Evolutionary conservation across 129 eudicot genomes (phyloP).

Genomic region (Artemisia argyi): DNA sequence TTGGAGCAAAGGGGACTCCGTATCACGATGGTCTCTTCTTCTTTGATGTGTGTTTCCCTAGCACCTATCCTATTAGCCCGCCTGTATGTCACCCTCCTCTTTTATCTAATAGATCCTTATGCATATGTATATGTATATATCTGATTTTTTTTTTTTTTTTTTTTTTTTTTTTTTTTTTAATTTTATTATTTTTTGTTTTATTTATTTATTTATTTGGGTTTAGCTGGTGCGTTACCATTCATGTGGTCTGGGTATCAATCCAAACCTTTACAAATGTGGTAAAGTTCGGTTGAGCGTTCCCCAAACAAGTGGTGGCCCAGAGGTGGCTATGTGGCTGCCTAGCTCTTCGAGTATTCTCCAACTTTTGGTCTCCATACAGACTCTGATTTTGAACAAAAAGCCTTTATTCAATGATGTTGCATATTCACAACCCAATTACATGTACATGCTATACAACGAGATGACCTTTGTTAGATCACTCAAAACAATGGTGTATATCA

Average conservation of each 20-base stretch:
- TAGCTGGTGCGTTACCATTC: background rate
- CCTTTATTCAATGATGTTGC: background rate
- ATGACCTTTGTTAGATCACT: background rate
- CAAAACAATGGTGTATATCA: background rate
- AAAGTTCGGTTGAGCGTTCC: background rate
- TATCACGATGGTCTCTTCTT: slow-evolving; percentile 14
- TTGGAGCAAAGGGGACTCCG: background rate
- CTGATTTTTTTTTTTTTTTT: too few species aligned
- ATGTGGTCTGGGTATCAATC: background rate
- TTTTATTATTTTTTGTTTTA: too few species aligned
- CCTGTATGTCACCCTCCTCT: slow-evolving; percentile 4
- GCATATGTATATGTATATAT: background rate
- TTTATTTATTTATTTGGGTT: background rate
- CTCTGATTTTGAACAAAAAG: background rate
- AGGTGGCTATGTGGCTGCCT: background rate
- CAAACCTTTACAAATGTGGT: background rate
- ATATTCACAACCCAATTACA: background rate
- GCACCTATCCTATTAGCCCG: background rate
- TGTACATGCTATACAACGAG: background rate
- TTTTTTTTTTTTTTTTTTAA: too few species aligned
- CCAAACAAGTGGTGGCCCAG: background rate
- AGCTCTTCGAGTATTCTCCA: background rate
- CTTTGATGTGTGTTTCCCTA: background rate
- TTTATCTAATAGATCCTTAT: background rate
- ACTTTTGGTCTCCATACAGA: background rate